Percentiles rank a stretch among this genome's conserved stretches.
These are phyloP conservation scores for Tarenaya hassleriana DNA, from an alignment of 345 rosid genomes.

Conservation along the genomic window DNA sequence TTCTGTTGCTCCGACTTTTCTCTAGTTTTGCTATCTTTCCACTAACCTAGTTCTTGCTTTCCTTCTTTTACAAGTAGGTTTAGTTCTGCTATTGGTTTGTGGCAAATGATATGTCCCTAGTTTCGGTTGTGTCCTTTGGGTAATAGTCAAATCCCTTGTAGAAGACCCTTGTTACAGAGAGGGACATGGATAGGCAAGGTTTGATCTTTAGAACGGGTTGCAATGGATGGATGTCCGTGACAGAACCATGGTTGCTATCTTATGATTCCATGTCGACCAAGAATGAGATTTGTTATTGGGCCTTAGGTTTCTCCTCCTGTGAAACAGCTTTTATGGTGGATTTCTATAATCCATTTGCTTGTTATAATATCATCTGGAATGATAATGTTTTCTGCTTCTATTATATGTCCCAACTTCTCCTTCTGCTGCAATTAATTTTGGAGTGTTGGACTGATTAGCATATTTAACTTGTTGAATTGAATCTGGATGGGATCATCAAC, in stretches of 20 bases:
- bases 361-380: conserved; percentile 5
- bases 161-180: background rate
- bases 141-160: background rate
- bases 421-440: too few relatives aligned
- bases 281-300: background rate
- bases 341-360: background rate
- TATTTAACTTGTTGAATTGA: too few relatives aligned
- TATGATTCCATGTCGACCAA: conserved; percentile 2
- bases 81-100: background rate
- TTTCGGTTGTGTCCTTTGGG: background rate
- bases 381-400: conserved; percentile 4
- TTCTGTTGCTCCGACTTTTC: background rate
- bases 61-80: background rate
- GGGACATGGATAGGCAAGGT: background rate
- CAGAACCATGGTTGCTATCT: background rate
- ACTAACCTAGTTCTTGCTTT: background rate
- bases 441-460: conserved; percentile 2
- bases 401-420: background rate
- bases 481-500: too few relatives aligned
- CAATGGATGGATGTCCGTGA: background rate
- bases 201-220: background rate
- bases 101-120: background rate
- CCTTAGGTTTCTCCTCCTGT: background rate
- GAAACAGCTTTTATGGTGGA: background rate
- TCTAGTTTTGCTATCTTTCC: background rate